These are phyloP conservation scores for Bretschneidera sinensis DNA, from an alignment of 345 rosid genomes.

Conservation along the genomic window DNA sequence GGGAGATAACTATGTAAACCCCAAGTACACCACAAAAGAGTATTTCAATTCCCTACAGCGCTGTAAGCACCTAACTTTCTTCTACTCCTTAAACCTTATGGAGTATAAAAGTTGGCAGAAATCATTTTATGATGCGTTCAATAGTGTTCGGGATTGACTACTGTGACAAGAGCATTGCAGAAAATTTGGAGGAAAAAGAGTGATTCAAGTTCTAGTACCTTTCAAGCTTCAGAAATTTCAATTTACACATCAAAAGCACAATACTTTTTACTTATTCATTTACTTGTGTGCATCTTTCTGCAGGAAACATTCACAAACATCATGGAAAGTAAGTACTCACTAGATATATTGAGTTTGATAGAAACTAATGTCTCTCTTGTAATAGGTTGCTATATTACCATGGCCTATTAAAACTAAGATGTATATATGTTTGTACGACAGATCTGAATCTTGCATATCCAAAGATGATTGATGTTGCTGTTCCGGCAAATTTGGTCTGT, in stretches of 20 bases:
- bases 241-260: neutral
- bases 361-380: neutral
- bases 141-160: neutral
- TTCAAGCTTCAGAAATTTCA: neutral
- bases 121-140: too few species aligned
- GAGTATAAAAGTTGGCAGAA: neutral
- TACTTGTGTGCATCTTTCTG: slow-evolving; percentile 6
- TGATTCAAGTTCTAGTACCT: neutral
- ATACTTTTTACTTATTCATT: neutral
- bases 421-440: slow-evolving; percentile 18
- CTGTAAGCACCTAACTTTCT: too few species aligned
- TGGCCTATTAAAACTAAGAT: neutral
- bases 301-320: slow-evolving; percentile 78
- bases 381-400: neutral
- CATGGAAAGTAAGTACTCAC: slow-evolving; percentile 68
- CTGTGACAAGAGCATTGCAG: neutral
- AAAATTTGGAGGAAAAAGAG: neutral
- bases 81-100: too few species aligned
- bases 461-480: slow-evolving; percentile 83
- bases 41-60: too few species aligned
- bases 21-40: neutral
- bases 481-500: slow-evolving; percentile 81
- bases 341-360: neutral
- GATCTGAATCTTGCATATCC: slow-evolving; percentile 85
- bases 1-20: neutral